These are phyloP conservation scores for Aspergillus fischeri DNA, from an alignment of 2,329 filamentous ascomycete genomes.

Conservation along the genomic window DNA sequence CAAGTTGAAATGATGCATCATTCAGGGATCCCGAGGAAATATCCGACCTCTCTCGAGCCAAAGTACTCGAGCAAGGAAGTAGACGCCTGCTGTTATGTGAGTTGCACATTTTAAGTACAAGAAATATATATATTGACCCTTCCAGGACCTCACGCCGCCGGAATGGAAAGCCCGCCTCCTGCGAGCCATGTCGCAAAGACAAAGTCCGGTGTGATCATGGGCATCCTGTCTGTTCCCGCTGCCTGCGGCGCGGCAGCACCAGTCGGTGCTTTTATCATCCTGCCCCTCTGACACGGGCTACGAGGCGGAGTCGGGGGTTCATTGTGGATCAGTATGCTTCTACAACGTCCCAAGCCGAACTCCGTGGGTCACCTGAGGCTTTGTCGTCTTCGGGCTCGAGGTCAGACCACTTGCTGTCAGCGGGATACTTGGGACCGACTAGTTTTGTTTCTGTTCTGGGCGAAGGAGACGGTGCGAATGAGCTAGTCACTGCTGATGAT, in stretches of 20 bases:
- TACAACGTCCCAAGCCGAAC: background rate
- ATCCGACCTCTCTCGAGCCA: too few relatives aligned
- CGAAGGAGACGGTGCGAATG: slow-evolving; percentile 15
- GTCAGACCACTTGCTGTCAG: slow-evolving; percentile 14
- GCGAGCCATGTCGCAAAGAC: slow-evolving; percentile 29
- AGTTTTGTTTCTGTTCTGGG: slow-evolving; percentile 29
- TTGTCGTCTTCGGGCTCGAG: slow-evolving; percentile 3
- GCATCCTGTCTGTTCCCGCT: slow-evolving; percentile 25
- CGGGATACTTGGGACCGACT: slow-evolving; percentile 32
- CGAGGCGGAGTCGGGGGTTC: background rate
- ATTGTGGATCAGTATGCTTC: too few relatives aligned
- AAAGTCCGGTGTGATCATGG: slow-evolving; percentile 32
- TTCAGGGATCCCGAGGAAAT: background rate
- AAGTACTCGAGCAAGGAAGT: background rate
- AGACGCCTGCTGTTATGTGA: background rate
- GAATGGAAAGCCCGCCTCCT: slow-evolving; percentile 30
- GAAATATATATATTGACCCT: background rate
- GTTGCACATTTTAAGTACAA: background rate
- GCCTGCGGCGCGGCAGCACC: slow-evolving; percentile 18
- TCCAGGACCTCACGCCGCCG: slow-evolving; percentile 18
- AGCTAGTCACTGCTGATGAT: background rate
- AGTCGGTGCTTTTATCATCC: slow-evolving; percentile 29
- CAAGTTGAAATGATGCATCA: background rate
- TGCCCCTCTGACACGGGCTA: slow-evolving; percentile 25
- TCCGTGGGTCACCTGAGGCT: background rate